Percentiles rank a stretch among this genome's conserved stretches.
Evolutionary conservation across 2,329 filamentous ascomycete genomes (phyloP).

Genomic region (Paracamarosporium sp.): DNA sequence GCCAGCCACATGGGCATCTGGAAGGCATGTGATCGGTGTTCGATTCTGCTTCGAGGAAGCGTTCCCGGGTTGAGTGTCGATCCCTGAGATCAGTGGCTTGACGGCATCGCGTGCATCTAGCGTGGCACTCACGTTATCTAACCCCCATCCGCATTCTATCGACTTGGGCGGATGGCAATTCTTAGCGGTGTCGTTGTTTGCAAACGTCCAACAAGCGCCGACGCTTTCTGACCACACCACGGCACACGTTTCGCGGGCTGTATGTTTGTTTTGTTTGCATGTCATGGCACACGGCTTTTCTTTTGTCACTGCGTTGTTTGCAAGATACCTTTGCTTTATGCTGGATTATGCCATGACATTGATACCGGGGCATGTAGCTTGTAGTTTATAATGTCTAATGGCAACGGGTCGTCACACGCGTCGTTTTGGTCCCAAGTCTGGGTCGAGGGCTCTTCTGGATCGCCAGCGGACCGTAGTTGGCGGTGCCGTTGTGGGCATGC

Average conservation of each 20-base stretch:
- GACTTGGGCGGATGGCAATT: slow-evolving; percentile 19
- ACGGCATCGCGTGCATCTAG: slow-evolving; percentile 36
- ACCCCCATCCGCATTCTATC: slow-evolving; percentile 17
- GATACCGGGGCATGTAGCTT: slow-evolving; percentile 7
- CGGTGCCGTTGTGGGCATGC: background rate
- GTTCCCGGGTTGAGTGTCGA: slow-evolving; percentile 28
- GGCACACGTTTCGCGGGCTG: slow-evolving; percentile 7
- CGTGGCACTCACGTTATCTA: slow-evolving; percentile 40
- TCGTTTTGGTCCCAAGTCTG: background rate
- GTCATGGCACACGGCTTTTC: slow-evolving; percentile 6
- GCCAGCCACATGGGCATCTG: slow-evolving; percentile 22
- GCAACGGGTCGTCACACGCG: background rate
- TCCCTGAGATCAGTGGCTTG: slow-evolving; percentile 45
- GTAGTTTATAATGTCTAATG: slow-evolving; percentile 16
- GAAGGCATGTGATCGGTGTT: slow-evolving; percentile 26
- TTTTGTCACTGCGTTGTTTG: slow-evolving; percentile 13
- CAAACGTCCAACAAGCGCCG: slow-evolving; percentile 14
- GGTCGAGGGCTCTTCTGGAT: background rate
- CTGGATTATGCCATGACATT: slow-evolving; percentile 15
- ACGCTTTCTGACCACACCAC: slow-evolving; percentile 11
- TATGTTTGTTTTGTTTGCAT: background rate
- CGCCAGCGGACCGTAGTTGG: background rate
- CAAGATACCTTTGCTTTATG: slow-evolving; percentile 32
- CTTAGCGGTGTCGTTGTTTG: slow-evolving; percentile 12
- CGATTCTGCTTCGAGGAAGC: slow-evolving; percentile 34